Base-by-base conservation (phyloP, 2,329 filamentous ascomycete genomes). In the Xylariomycetidae sp. region DNA sequence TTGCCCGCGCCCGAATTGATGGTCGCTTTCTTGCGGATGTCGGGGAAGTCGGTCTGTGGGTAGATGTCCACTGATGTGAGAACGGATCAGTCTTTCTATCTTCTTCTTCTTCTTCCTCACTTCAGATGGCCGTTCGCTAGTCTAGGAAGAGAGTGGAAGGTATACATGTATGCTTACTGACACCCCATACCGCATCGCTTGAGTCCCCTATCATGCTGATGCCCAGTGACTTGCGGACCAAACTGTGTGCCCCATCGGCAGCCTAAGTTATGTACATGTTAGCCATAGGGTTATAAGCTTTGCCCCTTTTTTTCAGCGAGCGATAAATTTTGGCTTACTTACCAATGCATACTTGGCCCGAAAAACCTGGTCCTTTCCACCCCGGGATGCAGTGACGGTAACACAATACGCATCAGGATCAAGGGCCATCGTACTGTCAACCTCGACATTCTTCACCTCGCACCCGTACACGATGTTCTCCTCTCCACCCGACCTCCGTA, bases 11-110 rank as follows among this genome's bases (percentile, higher is more conserved):
- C 53, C 0, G 75, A 76, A 42, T 75, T 71, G 16, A 82, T 65
- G 0, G 72, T 63, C 7, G 58, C 61, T 40, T 76, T 71, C 45
- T 72, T 70, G 30, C 79, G 68, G 33, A 82, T 76, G 42, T 84
- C 78, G 0, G 77, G 77, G 38, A 80, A 81, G 40, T 72, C 59
- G 2, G 77, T 80, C 19, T 60, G 63, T 1, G 70, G 66, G 16
- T 72, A 70, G 10, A 77, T 51, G 43, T 80, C 75, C 48, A 77
- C n/a, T n/a, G n/a, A n/a, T n/a, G n/a, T n/a, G n/a, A n/a, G n/a
- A n/a, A n/a, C n/a, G n/a, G n/a, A n/a, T n/a, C n/a, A n/a, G n/a
- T n/a, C n/a, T n/a, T n/a, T n/a, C n/a, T n/a, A n/a, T n/a, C n/a
- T n/a, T n/a, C n/a, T n/a, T n/a, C n/a, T n/a, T n/a, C n/a, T n/a